These are phyloP conservation scores for Eucalyptus shirleyi DNA, from an alignment of 345 rosid species.

Conservation along the genomic window DNA sequence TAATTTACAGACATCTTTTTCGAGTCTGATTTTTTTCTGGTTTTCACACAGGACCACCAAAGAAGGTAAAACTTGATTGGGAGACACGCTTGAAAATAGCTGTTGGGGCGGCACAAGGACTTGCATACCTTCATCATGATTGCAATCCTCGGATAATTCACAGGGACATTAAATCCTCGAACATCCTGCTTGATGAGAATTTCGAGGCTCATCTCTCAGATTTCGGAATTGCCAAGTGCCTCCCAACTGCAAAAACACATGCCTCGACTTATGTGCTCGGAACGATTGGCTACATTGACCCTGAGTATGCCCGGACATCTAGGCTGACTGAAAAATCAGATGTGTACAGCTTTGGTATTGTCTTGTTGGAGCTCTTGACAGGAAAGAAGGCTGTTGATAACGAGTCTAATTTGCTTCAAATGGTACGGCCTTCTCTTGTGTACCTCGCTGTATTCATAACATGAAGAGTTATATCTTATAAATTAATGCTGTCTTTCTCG, in stretches of 20 bases:
- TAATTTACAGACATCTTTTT: background rate
- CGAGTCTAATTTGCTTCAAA: conserved; percentile 83
- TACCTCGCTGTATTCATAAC: background rate
- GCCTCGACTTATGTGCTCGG: conserved; percentile 83
- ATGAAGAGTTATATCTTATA: background rate
- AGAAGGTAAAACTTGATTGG: conserved; percentile 93
- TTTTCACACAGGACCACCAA: conserved; percentile 34
- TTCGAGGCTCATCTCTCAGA: conserved; percentile 85
- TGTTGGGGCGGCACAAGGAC: conserved; percentile 94
- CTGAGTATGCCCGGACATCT: conserved; percentile 89
- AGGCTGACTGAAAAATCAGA: conserved; percentile 85
- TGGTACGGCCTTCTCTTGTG: conserved; percentile 28
- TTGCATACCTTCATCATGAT: conserved; percentile 94
- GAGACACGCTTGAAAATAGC: conserved; percentile 79
- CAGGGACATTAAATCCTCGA: conserved; percentile 89
- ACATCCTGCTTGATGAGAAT: conserved; percentile 77
- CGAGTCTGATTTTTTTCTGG: background rate
- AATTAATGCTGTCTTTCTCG: background rate
- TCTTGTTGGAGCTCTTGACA: conserved; percentile 85
- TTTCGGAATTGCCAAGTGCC: conserved; percentile 85
- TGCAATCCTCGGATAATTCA: conserved; percentile 87
- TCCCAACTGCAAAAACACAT: conserved; percentile 62
- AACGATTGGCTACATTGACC: conserved; percentile 94
- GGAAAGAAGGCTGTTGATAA: conserved; percentile 96
- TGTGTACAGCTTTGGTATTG: conserved; percentile 92